phyloP scores from a whole-genome alignment of 768 basidiomycete genomes.

The Basidioascus undulatus region DNA sequence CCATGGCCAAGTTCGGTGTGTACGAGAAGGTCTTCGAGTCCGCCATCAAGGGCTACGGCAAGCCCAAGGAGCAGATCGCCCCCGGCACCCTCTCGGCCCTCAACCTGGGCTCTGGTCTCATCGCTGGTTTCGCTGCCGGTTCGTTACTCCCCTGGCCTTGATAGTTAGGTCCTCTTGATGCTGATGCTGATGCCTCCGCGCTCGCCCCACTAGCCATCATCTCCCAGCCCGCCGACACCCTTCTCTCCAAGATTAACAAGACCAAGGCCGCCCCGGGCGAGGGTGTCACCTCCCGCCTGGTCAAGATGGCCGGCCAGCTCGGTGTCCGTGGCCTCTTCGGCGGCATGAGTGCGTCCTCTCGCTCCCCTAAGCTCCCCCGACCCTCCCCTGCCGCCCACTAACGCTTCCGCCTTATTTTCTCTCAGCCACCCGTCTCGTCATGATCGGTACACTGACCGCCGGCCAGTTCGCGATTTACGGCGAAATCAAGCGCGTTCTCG shows the following conservation, averaged over 20 bases:
- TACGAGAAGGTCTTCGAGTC: slow-evolving; percentile 37
- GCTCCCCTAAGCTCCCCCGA: neutral
- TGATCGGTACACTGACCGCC: slow-evolving; percentile 24
- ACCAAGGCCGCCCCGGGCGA: slow-evolving; percentile 25
- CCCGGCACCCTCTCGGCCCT: slow-evolving; percentile 27
- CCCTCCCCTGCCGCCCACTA: neutral
- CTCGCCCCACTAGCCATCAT: slow-evolving; percentile 32
- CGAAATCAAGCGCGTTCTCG: slow-evolving; percentile 20
- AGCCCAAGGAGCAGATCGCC: slow-evolving; percentile 48
- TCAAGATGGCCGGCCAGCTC: slow-evolving; percentile 21
- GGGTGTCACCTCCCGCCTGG: slow-evolving; percentile 18
- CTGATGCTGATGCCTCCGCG: neutral
- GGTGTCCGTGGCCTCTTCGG: slow-evolving; percentile 22
- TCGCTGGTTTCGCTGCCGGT: slow-evolving; percentile 87
- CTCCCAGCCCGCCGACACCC: slow-evolving; percentile 83
- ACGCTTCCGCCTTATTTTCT: too few species aligned
- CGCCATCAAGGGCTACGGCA: slow-evolving; percentile 55
- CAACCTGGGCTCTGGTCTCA: slow-evolving; percentile 74
- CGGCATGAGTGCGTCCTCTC: slow-evolving; percentile 18
- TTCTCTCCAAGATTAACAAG: slow-evolving; percentile 87
- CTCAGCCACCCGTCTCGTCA: too few species aligned
- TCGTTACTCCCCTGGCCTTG: slow-evolving; percentile 5
- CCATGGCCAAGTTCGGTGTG: slow-evolving; percentile 99
- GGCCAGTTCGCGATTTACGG: slow-evolving; percentile 21
- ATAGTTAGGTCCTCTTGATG: neutral